Conservation (phyloP, 2,329 filamentous ascomycete species). For the Pseudogymnoascus sp. region DNA sequence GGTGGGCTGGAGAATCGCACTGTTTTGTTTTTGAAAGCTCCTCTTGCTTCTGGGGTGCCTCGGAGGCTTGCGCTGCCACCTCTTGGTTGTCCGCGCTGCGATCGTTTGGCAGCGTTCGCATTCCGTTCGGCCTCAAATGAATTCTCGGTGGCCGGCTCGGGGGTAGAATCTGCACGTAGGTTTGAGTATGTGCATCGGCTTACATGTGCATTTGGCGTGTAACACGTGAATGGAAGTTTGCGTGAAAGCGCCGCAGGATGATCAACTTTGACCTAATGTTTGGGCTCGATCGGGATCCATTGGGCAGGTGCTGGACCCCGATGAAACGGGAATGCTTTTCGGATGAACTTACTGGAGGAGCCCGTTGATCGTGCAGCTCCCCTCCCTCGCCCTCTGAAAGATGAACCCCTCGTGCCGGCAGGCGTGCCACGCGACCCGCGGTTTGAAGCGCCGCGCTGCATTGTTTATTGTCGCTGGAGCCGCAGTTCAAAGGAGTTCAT, state of each 20-base stretch:
- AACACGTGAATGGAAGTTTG: slow-evolving; percentile 13
- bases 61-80: slow-evolving; percentile 16
- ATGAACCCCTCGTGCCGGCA: slow-evolving; percentile 21
- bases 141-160: slow-evolving; percentile 14
- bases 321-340: not conserved
- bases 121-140: slow-evolving; percentile 25
- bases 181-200: slow-evolving; percentile 17
- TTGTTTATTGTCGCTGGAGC: slow-evolving; percentile 21
- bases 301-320: not conserved
- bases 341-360: slow-evolving; percentile 24
- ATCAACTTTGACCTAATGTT: not conserved
- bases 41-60: slow-evolving; percentile 18
- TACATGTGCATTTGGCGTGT: slow-evolving; percentile 5
- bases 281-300: not conserved
- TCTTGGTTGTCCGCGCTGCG: slow-evolving; percentile 19
- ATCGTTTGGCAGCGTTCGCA: slow-evolving; percentile 27
- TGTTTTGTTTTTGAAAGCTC: slow-evolving; percentile 18
- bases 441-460: slow-evolving; percentile 24
- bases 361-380: slow-evolving; percentile 21
- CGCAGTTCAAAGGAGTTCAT: slow-evolving; percentile 5
- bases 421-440: slow-evolving; percentile 20
- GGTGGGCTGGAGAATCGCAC: slow-evolving; percentile 20
- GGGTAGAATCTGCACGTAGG: slow-evolving; percentile 14
- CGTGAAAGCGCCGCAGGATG: slow-evolving; percentile 7
- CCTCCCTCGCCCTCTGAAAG: slow-evolving; percentile 27